Evolutionary conservation across 306 rosid genomes (phyloP), one percentile per base, ranked within the genome.

Genomic region (Aeschynomene evenia): DNA sequence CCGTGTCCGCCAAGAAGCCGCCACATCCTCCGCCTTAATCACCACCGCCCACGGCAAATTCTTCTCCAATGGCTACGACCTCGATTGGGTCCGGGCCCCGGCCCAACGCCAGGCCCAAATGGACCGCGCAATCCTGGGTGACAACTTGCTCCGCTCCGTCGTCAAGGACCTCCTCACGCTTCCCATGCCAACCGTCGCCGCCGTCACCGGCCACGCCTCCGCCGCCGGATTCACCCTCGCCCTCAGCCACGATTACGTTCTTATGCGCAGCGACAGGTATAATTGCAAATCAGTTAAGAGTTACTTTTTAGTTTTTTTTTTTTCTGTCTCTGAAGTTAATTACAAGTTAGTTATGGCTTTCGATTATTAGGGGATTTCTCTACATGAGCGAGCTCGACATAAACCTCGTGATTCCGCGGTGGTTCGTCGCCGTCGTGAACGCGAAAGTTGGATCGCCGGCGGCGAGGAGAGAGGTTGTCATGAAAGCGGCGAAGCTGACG

Each of bases 331-430:
- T 2, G 31, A 28, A 28, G 31, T 28, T 28, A 3, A 6, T 4
- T 28, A 28, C 31, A 6, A 28, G 31, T 28, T 28, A 2, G 31
- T 28, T 28, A 28, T 28, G 3, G 5, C 3, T 28, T 6, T 28
- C 31, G 1, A 28, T 4, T 28, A 6, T 3, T 6, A 28, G 91
- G 4, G 96, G 97, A 0, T 88, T 93, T 22, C 76, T 90, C 45
- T 93, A 88, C 84, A 85, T 86, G 98, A 93, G 96, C 79, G 98
- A 93, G 72, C 81, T 88, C 24, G 96, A 94, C 39, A 88, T 93
- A 69, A 60, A 68, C 1, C 86, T 45, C 4, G 74, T 80, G 11
- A 18, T 88, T 45, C 90, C 96, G 50, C 10, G 67, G 0, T 88
- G 97, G 96, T 85, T 86, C 73, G 16, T 72, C 12, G 79, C 88